A percentile compares a stretch with the other conserved stretches of the same genome.
Conservation (phyloP, 1,284 basidiomycete species). For the Puccinia brachypodii region DNA sequence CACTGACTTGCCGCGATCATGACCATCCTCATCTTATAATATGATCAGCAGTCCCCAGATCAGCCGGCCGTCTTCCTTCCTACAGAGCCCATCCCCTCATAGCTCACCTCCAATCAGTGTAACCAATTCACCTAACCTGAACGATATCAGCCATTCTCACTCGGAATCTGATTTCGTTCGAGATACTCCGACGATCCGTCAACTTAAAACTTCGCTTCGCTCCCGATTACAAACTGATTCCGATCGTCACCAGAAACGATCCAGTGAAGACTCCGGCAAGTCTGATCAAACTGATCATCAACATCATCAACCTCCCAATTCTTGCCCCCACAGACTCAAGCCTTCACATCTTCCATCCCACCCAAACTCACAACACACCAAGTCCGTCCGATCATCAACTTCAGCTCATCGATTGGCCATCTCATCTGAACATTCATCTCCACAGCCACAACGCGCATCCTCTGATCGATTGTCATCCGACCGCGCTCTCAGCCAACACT, state of each 20-base stretch:
- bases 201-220: slow-evolving; percentile 14
- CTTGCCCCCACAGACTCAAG: not conserved
- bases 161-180: not conserved
- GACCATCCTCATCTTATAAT: not conserved
- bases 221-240: slow-evolving; percentile 8
- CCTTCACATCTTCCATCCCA: too few relatives aligned
- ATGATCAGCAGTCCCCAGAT: not conserved
- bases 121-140: not conserved
- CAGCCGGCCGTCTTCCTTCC: not conserved
- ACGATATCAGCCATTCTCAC: not conserved
- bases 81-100: slow-evolving; percentile 2
- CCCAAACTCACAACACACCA: not conserved
- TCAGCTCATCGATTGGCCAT: not conserved
- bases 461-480: not conserved
- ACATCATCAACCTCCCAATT: not conserved
- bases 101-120: not conserved
- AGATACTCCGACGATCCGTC: slow-evolving; percentile 22
- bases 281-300: slow-evolving; percentile 9
- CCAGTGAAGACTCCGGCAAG: slow-evolving; percentile 5
- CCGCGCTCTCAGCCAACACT: not conserved
- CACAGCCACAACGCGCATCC: not conserved
- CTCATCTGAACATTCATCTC: not conserved
- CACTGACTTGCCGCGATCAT: not conserved
- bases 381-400: not conserved
- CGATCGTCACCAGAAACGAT: slow-evolving; percentile 11